A percentile compares a stretch with the other conserved stretches of the same genome.
Evolutionary conservation across 2,329 filamentous ascomycete species (phyloP).

Genomic region (Zymoseptoria brevis): DNA sequence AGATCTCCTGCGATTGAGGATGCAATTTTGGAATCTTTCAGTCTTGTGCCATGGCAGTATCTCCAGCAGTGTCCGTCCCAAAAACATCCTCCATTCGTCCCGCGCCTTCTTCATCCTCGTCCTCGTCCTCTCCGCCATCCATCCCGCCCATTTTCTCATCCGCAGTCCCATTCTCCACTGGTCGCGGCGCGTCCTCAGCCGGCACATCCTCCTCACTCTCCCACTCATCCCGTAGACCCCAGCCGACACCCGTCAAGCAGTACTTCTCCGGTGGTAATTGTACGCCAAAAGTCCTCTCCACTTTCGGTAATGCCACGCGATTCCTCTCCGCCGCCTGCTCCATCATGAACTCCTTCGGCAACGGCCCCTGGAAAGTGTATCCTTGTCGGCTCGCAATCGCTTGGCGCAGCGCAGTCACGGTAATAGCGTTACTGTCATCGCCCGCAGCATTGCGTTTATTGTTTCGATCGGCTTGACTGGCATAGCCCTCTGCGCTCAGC

Average conservation of each 20-base stretch:
- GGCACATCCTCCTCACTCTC: constrained; percentile 44
- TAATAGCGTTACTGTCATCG: constrained; percentile 47
- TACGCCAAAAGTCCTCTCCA: constrained; percentile 51
- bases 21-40: constrained; percentile 15
- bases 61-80: constrained; percentile 26
- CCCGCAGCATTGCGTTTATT: constrained; percentile 23
- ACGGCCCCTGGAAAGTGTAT: constrained; percentile 59
- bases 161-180: constrained; percentile 35
- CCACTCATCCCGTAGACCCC: constrained; percentile 52
- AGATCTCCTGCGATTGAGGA: not conserved
- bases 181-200: constrained; percentile 43
- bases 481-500: constrained; percentile 61
- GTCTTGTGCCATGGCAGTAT: constrained; percentile 28
- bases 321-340: constrained; percentile 68
- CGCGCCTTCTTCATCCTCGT: constrained; percentile 29
- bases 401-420: constrained; percentile 60
- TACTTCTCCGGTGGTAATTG: constrained; percentile 56
- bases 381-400: constrained; percentile 61
- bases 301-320: constrained; percentile 52
- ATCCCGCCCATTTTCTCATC: constrained; percentile 36
- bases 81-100: constrained; percentile 40
- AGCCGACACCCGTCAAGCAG: constrained; percentile 49
- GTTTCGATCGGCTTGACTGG: constrained; percentile 27
- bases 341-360: constrained; percentile 66
- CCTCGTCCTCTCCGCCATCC: constrained; percentile 29